These are phyloP conservation scores for Sclerotinia sclerotiorum DNA, from an alignment of 2,329 filamentous ascomycete genomes.

Conservation along the genomic window DNA sequence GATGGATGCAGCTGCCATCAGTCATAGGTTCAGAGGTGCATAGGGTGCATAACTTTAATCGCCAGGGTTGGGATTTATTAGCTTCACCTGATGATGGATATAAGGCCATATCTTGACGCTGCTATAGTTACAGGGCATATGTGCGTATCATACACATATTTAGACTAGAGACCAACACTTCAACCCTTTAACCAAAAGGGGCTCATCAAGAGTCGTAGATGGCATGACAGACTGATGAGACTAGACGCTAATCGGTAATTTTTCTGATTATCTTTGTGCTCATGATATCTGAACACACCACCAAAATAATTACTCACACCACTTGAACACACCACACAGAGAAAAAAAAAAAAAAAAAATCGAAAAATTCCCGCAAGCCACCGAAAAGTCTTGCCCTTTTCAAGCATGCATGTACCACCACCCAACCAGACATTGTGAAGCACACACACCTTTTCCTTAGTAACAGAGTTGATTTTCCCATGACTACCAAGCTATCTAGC, in stretches of 20 bases:
- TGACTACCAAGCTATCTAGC: conserved; percentile 8
- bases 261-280: conserved; percentile 3
- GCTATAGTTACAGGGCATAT: conserved; percentile 14
- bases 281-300: conserved; percentile 5
- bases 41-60: not conserved
- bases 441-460: not conserved
- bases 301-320: not conserved
- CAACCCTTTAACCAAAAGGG: not conserved
- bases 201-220: not conserved
- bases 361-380: conserved; percentile 1
- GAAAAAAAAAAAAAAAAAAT: not conserved
- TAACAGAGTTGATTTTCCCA: conserved; percentile 7
- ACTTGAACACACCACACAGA: not conserved
- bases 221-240: not conserved
- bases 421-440: conserved; percentile 6
- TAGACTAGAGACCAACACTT: too few relatives aligned
- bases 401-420: not conserved
- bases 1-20: conserved; percentile 16
- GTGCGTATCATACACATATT: too few relatives aligned
- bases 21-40: not conserved
- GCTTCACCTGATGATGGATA: not conserved
- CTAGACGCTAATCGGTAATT: conserved; percentile 1
- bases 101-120: conserved; percentile 5
- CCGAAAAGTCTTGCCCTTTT: conserved; percentile 5
- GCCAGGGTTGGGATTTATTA: not conserved